These are phyloP conservation scores for Lecanoromycetidae sp. DNA, from an alignment of 2,329 filamentous ascomycete species.

Conservation along the genomic window DNA sequence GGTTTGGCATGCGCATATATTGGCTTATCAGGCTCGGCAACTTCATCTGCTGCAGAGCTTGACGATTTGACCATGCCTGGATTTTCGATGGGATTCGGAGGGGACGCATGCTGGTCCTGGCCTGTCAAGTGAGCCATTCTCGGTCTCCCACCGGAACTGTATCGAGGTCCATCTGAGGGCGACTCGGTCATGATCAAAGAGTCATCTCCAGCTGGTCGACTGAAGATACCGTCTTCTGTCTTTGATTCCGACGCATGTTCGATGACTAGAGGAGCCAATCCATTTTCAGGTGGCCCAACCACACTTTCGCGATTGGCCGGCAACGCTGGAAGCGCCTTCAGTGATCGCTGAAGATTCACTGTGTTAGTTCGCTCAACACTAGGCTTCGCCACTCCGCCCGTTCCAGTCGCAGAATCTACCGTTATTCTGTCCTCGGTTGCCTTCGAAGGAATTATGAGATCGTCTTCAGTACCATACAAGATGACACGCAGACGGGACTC, in stretches of 20 bases:
- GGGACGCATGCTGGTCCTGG: background rate
- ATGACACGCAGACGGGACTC: conserved; percentile 37
- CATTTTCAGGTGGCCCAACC: conserved; percentile 1
- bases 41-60: background rate
- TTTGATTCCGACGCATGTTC: background rate
- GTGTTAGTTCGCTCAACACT: conserved; percentile 7
- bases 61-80: background rate
- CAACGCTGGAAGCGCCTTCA: conserved; percentile 17
- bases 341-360: conserved; percentile 5
- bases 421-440: conserved; percentile 2
- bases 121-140: conserved; percentile 26
- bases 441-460: conserved; percentile 20
- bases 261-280: conserved; percentile 1
- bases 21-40: conserved; percentile 12
- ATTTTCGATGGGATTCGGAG: background rate
- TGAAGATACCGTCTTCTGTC: background rate
- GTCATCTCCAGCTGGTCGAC: conserved; percentile 1
- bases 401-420: conserved; percentile 10
- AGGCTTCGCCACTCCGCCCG: conserved; percentile 10
- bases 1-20: conserved; percentile 37
- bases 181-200: conserved; percentile 13
- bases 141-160: conserved; percentile 44
- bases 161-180: conserved; percentile 27
- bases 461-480: conserved; percentile 37
- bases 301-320: conserved; percentile 12